Evolutionary conservation across 2,329 filamentous ascomycete species (phyloP), one percentile per base, ranked within the genome.

Genomic region (Sodiomyces alkalinus): DNA sequence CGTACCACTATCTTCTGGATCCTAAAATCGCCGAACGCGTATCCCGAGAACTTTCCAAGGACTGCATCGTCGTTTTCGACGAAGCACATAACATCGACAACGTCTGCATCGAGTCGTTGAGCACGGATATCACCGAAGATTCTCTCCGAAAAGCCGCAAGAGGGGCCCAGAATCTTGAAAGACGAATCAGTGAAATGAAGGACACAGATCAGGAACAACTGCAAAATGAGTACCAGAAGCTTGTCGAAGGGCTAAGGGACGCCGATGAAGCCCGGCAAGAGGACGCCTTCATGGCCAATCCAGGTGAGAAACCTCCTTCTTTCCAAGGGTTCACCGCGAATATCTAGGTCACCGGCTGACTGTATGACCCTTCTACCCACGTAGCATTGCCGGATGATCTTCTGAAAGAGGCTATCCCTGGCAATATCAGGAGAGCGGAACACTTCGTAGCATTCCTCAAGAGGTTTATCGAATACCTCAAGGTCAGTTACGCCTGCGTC

Each of bases 21-120:
- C 90, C 90, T 3, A 98, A 98, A 51, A 98, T 98, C 43, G 90
- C 90, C 9, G 90, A 98, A 48, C 59, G 87, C 33, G 86, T 96
- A 2, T 96, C 90, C 1, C 85, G 80, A 51, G 90, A 98, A 45
- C 70, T 98, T 8, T 94, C 90, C 0, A 94, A 94, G 43, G 92
- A 98, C 51, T 94, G 86, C 50, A 98, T 98, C 29, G 82, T 98
- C 13, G 90, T 98, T 3, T 98, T 98, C 39, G 90, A 98, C 46
- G 90, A 98, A 53, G 90, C 90, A 10, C 90, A 98, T 58, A 98
- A 98, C 47, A 98, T 98, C 42, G 90, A 98, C 64, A 98, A 98
- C 48, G 90, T 98, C 33, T 98, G 92, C 50, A 98, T 98, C 40
- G 90, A 98, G 48, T 87, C 90, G 2, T 60, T 96, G 9, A 98